phyloP scores from a whole-genome alignment of 805 yeast species.

The Vanderwaltozyma verrucispora region DNA sequence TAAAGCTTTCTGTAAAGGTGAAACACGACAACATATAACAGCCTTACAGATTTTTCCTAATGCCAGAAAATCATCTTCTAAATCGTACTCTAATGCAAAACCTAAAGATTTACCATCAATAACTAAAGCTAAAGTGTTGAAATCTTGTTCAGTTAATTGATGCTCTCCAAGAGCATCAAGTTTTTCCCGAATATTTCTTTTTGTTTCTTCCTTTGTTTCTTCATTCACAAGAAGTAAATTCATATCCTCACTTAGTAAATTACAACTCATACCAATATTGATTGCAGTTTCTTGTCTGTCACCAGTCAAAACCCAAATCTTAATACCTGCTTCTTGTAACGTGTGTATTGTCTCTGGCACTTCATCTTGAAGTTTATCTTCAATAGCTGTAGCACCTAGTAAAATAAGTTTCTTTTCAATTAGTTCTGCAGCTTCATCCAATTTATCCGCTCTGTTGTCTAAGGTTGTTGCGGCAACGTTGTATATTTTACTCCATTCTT shows the following conservation, averaged over 20 bases:
- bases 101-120: slow-evolving; percentile 91
- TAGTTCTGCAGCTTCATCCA: slow-evolving; percentile 82
- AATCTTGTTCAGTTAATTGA: slow-evolving; percentile 55
- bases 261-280: slow-evolving; percentile 97
- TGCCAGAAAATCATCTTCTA: slow-evolving; percentile 68
- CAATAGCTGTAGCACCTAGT: slow-evolving; percentile 97
- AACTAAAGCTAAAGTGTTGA: slow-evolving; percentile 72
- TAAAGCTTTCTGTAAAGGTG: slow-evolving; percentile 92
- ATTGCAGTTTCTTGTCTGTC: slow-evolving; percentile 98
- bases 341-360: slow-evolving; percentile 97
- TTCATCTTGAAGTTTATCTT: slow-evolving; percentile 94
- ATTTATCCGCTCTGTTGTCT: slow-evolving; percentile 57
- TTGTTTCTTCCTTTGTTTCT: slow-evolving; percentile 67
- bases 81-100: slow-evolving; percentile 70
- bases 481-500: slow-evolving; percentile 54
- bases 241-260: slow-evolving; percentile 90
- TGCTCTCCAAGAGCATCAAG: slow-evolving; percentile 61
- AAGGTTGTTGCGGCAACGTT: slow-evolving; percentile 76
- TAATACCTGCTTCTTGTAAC: slow-evolving; percentile 92
- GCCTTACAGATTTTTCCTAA: slow-evolving; percentile 86
- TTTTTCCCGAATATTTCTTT: slow-evolving; percentile 62
- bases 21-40: slow-evolving; percentile 95
- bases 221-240: slow-evolving; percentile 83
- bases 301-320: slow-evolving; percentile 96
- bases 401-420: slow-evolving; percentile 73